phyloP scores from a whole-genome alignment of 257 asterid genomes.

The Solanum appendiculatum region DNA sequence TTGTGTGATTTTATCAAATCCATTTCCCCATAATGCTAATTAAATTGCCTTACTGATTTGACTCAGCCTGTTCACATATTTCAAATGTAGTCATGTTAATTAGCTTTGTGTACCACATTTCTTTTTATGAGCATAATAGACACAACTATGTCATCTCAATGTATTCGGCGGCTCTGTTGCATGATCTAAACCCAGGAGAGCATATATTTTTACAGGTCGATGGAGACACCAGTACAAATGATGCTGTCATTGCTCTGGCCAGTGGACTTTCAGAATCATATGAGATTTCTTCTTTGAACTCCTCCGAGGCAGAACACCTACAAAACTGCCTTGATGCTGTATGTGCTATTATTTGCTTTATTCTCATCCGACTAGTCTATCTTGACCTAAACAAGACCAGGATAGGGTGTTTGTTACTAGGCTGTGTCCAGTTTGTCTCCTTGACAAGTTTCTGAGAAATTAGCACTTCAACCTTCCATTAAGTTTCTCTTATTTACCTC shows the following conservation, averaged over 20 bases:
- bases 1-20: neutral
- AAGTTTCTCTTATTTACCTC: neutral
- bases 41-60: neutral
- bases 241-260: slow-evolving; percentile 94
- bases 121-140: neutral
- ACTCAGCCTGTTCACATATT: neutral
- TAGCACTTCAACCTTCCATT: neutral
- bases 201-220: slow-evolving; percentile 58
- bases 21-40: neutral
- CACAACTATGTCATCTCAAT: neutral
- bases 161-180: neutral
- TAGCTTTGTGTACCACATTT: neutral
- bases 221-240: slow-evolving; percentile 96
- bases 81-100: neutral
- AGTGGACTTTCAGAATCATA: slow-evolving; percentile 90
- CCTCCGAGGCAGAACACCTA: slow-evolving; percentile 64
- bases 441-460: neutral
- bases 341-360: slow-evolving; percentile 14
- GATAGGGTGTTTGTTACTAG: neutral
- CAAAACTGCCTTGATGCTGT: slow-evolving; percentile 95
- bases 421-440: neutral
- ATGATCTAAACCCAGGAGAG: slow-evolving; percentile 2
- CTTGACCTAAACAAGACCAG: neutral
- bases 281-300: slow-evolving; percentile 57
- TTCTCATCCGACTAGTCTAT: neutral